phyloP scores from a whole-genome alignment of 2,329 filamentous ascomycete genomes.

The Aciculosporium take region DNA sequence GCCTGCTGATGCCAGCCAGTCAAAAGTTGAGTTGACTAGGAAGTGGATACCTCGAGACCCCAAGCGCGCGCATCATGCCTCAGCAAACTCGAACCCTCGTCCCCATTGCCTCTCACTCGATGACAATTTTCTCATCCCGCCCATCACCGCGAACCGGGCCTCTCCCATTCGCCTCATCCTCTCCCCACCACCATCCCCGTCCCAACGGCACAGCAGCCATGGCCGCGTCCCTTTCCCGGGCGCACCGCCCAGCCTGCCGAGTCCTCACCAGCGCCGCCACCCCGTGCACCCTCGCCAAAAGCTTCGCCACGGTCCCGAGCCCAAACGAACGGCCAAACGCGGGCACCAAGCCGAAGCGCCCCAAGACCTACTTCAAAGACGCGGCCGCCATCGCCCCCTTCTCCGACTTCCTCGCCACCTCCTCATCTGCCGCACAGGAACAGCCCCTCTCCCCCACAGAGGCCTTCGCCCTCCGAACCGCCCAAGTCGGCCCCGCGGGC shows the following conservation, averaged over 20 bases:
- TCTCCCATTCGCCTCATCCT: background rate
- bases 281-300: slow-evolving; percentile 17
- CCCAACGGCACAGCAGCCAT: slow-evolving; percentile 21
- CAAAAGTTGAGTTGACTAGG: too few species aligned
- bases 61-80: background rate
- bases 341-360: slow-evolving; percentile 15
- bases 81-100: background rate
- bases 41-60: slow-evolving; percentile 1
- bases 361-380: slow-evolving; percentile 46
- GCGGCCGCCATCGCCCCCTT: slow-evolving; percentile 39
- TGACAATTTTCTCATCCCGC: background rate
- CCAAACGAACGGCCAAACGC: slow-evolving; percentile 14
- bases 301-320: slow-evolving; percentile 32
- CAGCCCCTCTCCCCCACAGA: slow-evolving; percentile 35
- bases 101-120: background rate
- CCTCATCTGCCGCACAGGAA: slow-evolving; percentile 23
- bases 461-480: slow-evolving; percentile 46
- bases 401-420: slow-evolving; percentile 38
- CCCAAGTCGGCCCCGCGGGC: slow-evolving; percentile 48
- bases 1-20: too few species aligned
- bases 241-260: slow-evolving; percentile 27
- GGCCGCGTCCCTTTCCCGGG: slow-evolving; percentile 26
- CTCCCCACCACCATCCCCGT: too few species aligned
- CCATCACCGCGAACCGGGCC: background rate
- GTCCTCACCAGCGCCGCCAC: slow-evolving; percentile 22